Evolutionary conservation across 352 stramenopile genomes (phyloP).

Genomic region (Pythium dissotocum): DNA sequence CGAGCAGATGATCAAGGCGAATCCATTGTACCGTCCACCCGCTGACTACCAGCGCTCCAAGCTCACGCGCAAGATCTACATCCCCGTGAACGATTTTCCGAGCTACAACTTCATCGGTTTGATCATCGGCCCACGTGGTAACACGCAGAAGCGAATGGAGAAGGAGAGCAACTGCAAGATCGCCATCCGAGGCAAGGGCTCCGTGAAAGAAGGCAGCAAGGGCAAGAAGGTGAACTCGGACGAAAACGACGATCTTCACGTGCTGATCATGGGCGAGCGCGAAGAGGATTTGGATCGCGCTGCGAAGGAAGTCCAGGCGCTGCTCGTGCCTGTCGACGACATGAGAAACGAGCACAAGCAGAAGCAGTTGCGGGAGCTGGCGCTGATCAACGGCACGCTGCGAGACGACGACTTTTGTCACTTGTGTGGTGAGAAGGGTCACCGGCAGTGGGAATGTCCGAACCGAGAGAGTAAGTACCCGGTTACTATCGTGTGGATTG

Average conservation of each 20-base stretch:
- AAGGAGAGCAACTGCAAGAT: conserved; percentile 99
- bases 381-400: conserved; percentile 98
- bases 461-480: conserved; percentile 80
- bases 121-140: conserved; percentile 98
- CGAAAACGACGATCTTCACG: conserved; percentile 96
- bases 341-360: conserved; percentile 97
- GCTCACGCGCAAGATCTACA: conserved; percentile 96
- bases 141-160: conserved; percentile 99
- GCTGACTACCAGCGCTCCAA: conserved; percentile 92
- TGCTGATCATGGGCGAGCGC: conserved; percentile 92
- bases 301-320: conserved; percentile 85
- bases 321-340: conserved; percentile 93
- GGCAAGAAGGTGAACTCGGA: conserved; percentile 91
- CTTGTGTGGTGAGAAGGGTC: conserved; percentile 98
- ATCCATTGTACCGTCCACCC: conserved; percentile 87
- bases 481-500: background rate
- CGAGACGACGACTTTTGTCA: conserved; percentile 98
- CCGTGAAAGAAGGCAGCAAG: conserved; percentile 96
- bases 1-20: conserved; percentile 95
- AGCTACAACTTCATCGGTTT: conserved; percentile 99
- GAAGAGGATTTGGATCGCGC: conserved; percentile 87
- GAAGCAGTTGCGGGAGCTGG: conserved; percentile 97
- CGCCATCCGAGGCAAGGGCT: conserved; percentile 95
- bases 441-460: conserved; percentile 97
- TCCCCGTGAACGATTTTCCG: conserved; percentile 97